These are phyloP conservation scores for Tolypocladium endophyticum DNA, from an alignment of 2,329 filamentous ascomycete species.

Conservation along the genomic window DNA sequence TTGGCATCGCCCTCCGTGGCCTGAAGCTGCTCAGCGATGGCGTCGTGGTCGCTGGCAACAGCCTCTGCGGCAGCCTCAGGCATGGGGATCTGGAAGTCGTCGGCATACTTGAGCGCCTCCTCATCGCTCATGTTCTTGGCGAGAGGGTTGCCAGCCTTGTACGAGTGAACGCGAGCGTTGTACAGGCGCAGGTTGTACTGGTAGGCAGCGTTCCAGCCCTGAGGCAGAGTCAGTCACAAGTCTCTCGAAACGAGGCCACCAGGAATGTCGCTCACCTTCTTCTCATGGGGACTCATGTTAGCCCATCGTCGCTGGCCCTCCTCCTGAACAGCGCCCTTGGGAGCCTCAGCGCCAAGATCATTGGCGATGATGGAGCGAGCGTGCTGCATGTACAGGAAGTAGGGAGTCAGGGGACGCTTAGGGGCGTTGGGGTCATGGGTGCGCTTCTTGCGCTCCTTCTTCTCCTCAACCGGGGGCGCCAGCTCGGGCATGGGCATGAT, in stretches of 20 bases:
- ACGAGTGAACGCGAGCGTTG: slow-evolving; percentile 54
- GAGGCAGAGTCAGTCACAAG: not conserved
- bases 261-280: slow-evolving; percentile 23
- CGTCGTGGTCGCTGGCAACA: slow-evolving; percentile 38
- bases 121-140: slow-evolving; percentile 53
- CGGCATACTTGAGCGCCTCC: slow-evolving; percentile 50
- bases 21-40: slow-evolving; percentile 49
- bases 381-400: slow-evolving; percentile 89
- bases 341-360: slow-evolving; percentile 64
- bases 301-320: slow-evolving; percentile 84
- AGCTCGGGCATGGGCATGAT: slow-evolving; percentile 28
- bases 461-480: slow-evolving; percentile 47
- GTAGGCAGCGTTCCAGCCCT: slow-evolving; percentile 56
- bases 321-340: slow-evolving; percentile 78
- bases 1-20: slow-evolving; percentile 36
- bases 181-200: slow-evolving; percentile 58
- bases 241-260: not conserved
- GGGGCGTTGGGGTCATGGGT: slow-evolving; percentile 86
- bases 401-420: slow-evolving; percentile 87
- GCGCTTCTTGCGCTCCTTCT: slow-evolving; percentile 85
- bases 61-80: slow-evolving; percentile 26
- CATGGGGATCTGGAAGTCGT: slow-evolving; percentile 43
- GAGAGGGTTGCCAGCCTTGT: slow-evolving; percentile 47
- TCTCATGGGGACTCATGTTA: slow-evolving; percentile 63
- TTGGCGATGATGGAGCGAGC: slow-evolving; percentile 72